Evolutionary conservation across 148 eudicot species (phyloP).

Genomic region (Nyssa sinensis): DNA sequence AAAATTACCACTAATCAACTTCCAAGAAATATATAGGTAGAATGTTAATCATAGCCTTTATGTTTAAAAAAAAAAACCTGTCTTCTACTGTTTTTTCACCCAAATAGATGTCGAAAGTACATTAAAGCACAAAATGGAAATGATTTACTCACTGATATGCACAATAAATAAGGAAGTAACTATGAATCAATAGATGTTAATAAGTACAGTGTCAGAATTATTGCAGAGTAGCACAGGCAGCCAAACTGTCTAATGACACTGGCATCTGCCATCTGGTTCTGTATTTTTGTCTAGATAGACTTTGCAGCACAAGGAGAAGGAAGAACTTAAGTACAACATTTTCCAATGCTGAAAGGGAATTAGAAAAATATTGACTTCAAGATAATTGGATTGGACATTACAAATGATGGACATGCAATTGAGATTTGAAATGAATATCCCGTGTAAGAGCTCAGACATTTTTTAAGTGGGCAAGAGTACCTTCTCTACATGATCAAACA

Average conservation of each 20-base stretch:
- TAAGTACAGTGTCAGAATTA: neutral
- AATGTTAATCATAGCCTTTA: neutral
- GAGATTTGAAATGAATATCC: neutral
- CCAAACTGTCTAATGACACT: neutral
- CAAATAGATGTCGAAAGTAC: too few species aligned
- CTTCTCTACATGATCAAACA: constrained; percentile 60
- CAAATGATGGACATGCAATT: neutral
- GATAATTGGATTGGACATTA: constrained; percentile 3
- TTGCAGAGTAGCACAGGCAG: neutral
- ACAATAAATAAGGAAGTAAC: neutral
- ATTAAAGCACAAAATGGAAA: neutral
- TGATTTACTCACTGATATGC: neutral
- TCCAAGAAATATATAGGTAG: neutral
- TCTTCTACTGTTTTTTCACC: neutral
- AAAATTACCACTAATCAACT: neutral
- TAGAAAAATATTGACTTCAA: neutral
- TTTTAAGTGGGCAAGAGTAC: constrained; percentile 18
- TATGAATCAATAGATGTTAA: neutral
- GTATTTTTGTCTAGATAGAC: neutral
- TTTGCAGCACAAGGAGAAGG: neutral
- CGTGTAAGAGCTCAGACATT: neutral
- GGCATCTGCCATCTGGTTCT: neutral
- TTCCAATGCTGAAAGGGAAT: neutral
- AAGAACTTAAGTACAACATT: neutral
- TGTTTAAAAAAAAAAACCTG: neutral